A percentile compares a stretch with the other conserved stretches of the same genome.
These are phyloP conservation scores for Paecilomyces dactylethromorphus DNA, from an alignment of 2,329 filamentous ascomycete species.

Conservation along the genomic window DNA sequence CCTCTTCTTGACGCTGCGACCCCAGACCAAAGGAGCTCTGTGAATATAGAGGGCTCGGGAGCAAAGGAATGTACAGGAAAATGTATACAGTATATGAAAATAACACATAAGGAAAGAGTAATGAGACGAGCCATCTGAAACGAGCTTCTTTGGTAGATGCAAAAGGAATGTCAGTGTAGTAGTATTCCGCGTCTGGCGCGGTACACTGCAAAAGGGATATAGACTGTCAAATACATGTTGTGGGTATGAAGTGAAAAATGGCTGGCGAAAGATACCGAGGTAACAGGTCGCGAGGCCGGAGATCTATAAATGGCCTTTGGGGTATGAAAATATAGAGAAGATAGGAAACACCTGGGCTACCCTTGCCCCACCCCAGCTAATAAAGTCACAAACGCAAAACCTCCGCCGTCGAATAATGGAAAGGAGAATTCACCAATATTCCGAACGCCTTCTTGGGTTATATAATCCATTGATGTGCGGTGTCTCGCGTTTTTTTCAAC, in stretches of 20 bases:
- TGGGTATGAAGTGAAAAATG: conserved; percentile 13
- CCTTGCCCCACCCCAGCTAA: conserved; percentile 2
- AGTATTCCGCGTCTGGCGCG: conserved; percentile 10
- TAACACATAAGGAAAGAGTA: conserved; percentile 15
- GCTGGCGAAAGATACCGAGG: conserved; percentile 15
- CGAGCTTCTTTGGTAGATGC: conserved; percentile 1
- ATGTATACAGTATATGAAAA: conserved; percentile 6
- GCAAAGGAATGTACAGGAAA: conserved; percentile 11
- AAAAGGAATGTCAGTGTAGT: conserved; percentile 3
- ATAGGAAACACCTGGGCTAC: conserved; percentile 2
- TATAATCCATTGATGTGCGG: background rate
- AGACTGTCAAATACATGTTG: conserved; percentile 10
- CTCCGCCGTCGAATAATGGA: background rate
- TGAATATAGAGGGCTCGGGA: background rate
- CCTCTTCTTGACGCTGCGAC: background rate
- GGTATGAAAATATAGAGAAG: conserved; percentile 28
- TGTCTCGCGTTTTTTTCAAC: background rate
- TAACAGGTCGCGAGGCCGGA: conserved; percentile 25
- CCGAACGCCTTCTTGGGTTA: background rate
- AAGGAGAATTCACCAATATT: background rate
- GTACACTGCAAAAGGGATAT: conserved; percentile 13
- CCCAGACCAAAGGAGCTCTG: background rate
- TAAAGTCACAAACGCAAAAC: conserved; percentile 1
- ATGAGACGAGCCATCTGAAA: conserved; percentile 3
- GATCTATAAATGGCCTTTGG: conserved; percentile 32